Evolutionary conservation across 257 asterid species (phyloP).

Genomic region (Parsonsia alboflavescens): DNA sequence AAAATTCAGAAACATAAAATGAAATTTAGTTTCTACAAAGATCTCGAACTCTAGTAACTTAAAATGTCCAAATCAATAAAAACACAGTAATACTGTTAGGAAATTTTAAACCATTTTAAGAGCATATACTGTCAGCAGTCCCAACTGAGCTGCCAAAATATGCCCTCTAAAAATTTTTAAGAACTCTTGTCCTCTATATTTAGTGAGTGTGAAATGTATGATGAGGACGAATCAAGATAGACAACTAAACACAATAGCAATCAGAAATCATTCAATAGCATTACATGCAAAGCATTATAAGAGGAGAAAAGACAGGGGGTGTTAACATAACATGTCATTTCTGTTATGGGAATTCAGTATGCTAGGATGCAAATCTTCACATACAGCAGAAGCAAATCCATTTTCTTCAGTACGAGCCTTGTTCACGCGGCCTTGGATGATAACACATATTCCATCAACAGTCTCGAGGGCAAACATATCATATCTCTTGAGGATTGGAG

Average conservation of each 20-base stretch:
- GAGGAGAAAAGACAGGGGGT: neutral
- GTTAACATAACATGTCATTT: neutral
- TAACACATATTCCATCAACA: constrained; percentile 53
- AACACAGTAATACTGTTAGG: neutral
- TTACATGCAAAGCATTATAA: neutral
- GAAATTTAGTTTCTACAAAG: neutral
- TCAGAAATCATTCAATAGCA: neutral
- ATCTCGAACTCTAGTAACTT: neutral
- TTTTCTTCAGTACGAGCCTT: constrained; percentile 48
- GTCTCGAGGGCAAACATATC: constrained; percentile 59
- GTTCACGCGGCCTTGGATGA: constrained; percentile 53
- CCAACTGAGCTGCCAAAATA: neutral
- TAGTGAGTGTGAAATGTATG: neutral
- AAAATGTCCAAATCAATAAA: neutral
- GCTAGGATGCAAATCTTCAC: constrained; percentile 8
- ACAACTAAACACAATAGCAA: neutral
- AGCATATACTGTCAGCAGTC: neutral
- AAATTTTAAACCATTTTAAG: neutral
- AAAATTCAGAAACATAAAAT: neutral
- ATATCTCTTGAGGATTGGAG: constrained; percentile 54
- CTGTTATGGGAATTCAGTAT: neutral
- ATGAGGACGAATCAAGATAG: neutral
- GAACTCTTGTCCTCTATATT: neutral
- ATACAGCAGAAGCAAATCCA: constrained; percentile 73
- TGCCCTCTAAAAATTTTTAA: neutral